Evolutionary conservation across 768 basidiomycete genomes (phyloP).

Genomic region (Tulasnella calospora): DNA sequence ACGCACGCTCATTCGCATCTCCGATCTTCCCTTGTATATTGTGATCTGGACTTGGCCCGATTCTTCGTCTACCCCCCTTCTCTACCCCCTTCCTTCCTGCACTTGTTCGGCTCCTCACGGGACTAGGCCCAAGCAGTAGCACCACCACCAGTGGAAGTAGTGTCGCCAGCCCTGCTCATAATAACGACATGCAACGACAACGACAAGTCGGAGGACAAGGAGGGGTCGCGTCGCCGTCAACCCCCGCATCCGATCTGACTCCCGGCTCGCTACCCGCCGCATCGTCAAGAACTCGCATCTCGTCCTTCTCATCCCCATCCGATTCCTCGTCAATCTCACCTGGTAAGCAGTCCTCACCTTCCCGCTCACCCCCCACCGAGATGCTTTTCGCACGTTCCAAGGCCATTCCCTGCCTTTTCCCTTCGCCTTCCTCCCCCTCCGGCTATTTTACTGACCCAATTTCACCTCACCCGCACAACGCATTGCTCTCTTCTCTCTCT

Average conservation of each 20-base stretch:
- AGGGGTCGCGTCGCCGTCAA: not conserved
- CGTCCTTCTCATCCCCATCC: slow-evolving; percentile 5
- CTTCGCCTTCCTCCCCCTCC: not conserved
- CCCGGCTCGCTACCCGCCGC: not conserved
- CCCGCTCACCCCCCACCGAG: not conserved
- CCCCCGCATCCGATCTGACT: slow-evolving; percentile 11
- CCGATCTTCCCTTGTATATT: not conserved
- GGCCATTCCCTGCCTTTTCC: not conserved
- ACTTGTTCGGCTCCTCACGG: not conserved
- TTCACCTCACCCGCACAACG: not conserved
- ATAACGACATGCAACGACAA: slow-evolving; percentile 3
- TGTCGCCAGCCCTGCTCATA: not conserved
- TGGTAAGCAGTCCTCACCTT: not conserved
- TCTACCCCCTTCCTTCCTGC: not conserved
- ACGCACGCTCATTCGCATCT: not conserved
- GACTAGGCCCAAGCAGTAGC: not conserved
- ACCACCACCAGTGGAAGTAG: not conserved
- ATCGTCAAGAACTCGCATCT: not conserved
- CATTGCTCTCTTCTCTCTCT: not conserved
- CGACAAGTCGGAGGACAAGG: not conserved
- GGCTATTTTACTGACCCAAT: slow-evolving; percentile 8
- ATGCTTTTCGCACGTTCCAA: not conserved
- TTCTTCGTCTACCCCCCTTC: not conserved
- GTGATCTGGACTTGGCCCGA: slow-evolving; percentile 9
- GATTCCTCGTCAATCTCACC: not conserved